A percentile compares a stretch with the other conserved stretches of the same genome.
Evolutionary conservation across 2,329 filamentous ascomycete genomes (phyloP).

Genomic region (Microascus cirrosus): DNA sequence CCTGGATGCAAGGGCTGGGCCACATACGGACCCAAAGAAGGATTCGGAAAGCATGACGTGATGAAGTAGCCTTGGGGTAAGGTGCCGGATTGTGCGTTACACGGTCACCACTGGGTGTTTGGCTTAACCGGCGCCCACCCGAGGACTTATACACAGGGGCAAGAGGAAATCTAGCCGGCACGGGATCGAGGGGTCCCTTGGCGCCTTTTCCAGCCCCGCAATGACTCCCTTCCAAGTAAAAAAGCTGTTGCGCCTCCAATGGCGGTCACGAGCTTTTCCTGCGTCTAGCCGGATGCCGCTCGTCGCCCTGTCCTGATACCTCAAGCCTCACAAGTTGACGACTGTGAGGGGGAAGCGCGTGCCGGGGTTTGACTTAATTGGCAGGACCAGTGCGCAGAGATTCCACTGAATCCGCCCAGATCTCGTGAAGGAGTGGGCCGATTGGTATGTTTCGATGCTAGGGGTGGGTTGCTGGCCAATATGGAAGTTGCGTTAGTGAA

Average conservation of each 20-base stretch:
- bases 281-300: neutral
- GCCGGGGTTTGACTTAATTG: no score
- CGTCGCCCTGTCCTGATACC: neutral
- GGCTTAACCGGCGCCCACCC: neutral
- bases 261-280: neutral
- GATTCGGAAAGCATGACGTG: constrained; percentile 45
- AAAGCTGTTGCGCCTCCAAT: neutral
- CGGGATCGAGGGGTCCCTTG: neutral
- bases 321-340: no score
- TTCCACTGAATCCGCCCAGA: neutral
- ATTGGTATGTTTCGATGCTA: neutral
- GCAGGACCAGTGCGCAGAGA: neutral
- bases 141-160: neutral
- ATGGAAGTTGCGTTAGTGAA: neutral
- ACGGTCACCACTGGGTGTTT: neutral
- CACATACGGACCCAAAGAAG: constrained; percentile 47
- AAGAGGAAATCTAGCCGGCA: neutral
- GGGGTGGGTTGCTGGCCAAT: neutral
- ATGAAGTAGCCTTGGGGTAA: neutral
- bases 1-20: constrained; percentile 47
- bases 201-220: neutral
- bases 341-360: no score
- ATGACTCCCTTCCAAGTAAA: neutral
- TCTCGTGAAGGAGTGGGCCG: neutral
- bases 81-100: neutral